Evolutionary conservation across 441 rosid species (phyloP), one percentile per base, ranked within the genome.

Genomic region (Rhodomyrtus psidioides): DNA sequence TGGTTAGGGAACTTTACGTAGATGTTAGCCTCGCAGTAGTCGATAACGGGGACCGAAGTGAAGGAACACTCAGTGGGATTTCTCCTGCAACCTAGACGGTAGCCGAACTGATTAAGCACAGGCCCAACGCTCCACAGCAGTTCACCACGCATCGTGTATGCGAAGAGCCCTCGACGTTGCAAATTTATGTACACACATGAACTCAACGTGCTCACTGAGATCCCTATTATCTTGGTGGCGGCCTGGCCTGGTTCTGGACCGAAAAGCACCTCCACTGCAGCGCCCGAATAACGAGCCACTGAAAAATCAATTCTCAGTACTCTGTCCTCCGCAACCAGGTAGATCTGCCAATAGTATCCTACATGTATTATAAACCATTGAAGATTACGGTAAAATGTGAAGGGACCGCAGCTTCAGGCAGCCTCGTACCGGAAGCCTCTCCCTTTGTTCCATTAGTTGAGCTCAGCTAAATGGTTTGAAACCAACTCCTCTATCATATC

Each of bases 61-160:
- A 96, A 97, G 89, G 85, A 92, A 86, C 99, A 97, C 85, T 94
- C 93, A 10, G 76, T 53, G 75, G 88, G 86, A 82, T 85, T 91
- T 90, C 91, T 94, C 26, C 92, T 65, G 86, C 99, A 96, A 42
- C 98, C 99, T 88, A 92, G 88, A 75, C 90, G 90, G 87, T 94
- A 95, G 6, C 97, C 96, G 75, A 87, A 90, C 24, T 90, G 94
- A 81, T 90, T 89, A 14, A 88, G 87, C 85, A 93, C 90, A 30
- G 99, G 96, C 75, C 98, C 98, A n/a, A 88, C 88, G 46, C 93
- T 96, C 99, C 99, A 96, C 46, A 92, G 90, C n/a, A 91, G 89
- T 86, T 94, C 85, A 12, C 93, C 94, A 0, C 55, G 75, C 86
- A 88, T 88, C 55, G 81, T 60, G 65, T 90, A 94, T 23, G 96